Base-by-base conservation (phyloP, 108 stramenopile species). In the Nannochloropsis gaditana region DNA sequence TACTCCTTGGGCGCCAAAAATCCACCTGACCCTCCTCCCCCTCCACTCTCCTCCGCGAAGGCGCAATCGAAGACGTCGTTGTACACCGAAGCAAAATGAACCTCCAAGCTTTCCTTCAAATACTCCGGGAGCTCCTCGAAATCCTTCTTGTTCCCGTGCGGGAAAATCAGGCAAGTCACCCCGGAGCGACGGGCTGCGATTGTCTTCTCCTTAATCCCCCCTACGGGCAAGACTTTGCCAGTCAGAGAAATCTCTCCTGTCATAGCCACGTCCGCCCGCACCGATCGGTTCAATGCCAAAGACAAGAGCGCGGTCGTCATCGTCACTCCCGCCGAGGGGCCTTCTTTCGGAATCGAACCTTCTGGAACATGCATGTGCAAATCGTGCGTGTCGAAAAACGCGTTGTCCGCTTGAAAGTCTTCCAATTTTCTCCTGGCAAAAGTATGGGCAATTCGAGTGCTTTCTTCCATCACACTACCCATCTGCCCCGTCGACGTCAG, bases 321-420 rank as follows among this genome's bases (percentile, higher is more conserved):
- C 3, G 97, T 96, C 85, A 96, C 92, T 42, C 88, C 88, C 5
- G 99, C 99, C 43, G 94, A 95, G 11, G 99, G 99, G 9, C 99
- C 99, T 89, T 99, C 99, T 90, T 99, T 99, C 11, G 96, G 96
- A 44, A 97, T 98, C 9, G 97, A 96, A 21, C 97, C 99, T 90
- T 99, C 99, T 8, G 99, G 99, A n/a, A 99, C 97, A 89, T 99
- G 99, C 93, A 98, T 92, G 86, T 99, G 99, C 42, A 99, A 89
- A 80, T 97, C 94, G 21, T 86, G 91, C 47, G 88, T 91, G 83
- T 97, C 95, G 84, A 91, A 89, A 47, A 90, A 90, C 45, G 43
- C 85, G 11, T 80, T 79, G 17, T 41, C 90, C 42, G 73, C 43
- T 45, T 21, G 81, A 45, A 90, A 43, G 43, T 43, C 92, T 42